These are phyloP conservation scores for Auricularia heimuer DNA, from an alignment of 768 basidiomycete genomes.

Conservation along the genomic window DNA sequence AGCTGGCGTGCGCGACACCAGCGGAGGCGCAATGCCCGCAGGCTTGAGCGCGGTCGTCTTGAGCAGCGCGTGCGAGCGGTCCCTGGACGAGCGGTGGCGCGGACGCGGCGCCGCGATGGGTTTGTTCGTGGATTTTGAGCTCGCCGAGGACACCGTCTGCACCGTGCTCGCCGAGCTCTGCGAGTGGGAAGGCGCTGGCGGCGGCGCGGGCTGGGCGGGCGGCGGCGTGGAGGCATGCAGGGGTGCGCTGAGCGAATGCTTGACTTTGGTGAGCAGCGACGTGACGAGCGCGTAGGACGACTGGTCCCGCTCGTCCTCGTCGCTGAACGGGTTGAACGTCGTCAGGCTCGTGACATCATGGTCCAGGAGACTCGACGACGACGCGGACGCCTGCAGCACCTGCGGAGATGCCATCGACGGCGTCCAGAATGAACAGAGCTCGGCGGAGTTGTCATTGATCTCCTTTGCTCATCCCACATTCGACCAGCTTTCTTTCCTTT, in stretches of 20 bases:
- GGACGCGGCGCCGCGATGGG: constrained; percentile 14
- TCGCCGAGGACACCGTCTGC: background rate
- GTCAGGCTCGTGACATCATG: constrained; percentile 67
- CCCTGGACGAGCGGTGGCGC: constrained; percentile 39
- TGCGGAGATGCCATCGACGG: background rate
- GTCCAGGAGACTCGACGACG: constrained; percentile 13
- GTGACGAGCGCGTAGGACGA: constrained; percentile 79
- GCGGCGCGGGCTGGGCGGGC: constrained; percentile 14
- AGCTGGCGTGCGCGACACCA: constrained; percentile 78
- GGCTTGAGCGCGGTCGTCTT: constrained; percentile 41
- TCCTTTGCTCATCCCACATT: too few relatives aligned
- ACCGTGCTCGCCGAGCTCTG: constrained; percentile 26
- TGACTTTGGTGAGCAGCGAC: constrained; percentile 71
- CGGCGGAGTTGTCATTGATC: too few relatives aligned
- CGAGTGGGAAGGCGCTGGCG: constrained; percentile 6
- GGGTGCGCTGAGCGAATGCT: constrained; percentile 53
- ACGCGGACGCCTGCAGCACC: background rate
- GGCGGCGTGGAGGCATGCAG: constrained; percentile 16
- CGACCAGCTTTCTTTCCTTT: too few relatives aligned
- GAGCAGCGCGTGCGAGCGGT: constrained; percentile 50
- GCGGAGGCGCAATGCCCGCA: constrained; percentile 49
- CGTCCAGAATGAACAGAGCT: too few relatives aligned
- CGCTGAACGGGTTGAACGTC: constrained; percentile 86
- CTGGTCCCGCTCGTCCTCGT: constrained; percentile 85
- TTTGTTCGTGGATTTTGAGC: background rate